phyloP scores from a whole-genome alignment of 2,329 filamentous ascomycete species.

The Penicillium psychrosexuale region DNA sequence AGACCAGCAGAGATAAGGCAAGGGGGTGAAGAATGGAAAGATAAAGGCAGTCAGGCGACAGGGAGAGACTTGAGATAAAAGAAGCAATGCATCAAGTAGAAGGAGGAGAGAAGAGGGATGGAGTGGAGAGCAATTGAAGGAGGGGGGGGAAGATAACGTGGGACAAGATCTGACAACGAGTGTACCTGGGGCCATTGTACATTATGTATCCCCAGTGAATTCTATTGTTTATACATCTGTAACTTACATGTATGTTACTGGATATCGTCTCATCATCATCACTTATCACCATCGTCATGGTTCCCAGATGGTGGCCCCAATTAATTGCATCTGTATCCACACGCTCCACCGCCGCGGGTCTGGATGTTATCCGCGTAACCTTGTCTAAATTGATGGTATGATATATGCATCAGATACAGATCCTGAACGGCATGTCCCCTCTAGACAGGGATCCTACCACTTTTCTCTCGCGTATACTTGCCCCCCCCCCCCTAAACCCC shows the following conservation, averaged over 20 bases:
- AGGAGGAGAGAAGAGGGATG: slow-evolving; percentile 1
- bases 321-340: slow-evolving; percentile 8
- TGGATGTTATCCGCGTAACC: slow-evolving; percentile 4
- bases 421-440: not conserved
- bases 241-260: not conserved
- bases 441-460: slow-evolving; percentile 1
- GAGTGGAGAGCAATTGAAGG: slow-evolving; percentile 4
- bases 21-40: slow-evolving; percentile 14
- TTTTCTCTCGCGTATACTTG: not conserved
- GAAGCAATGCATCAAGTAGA: not conserved
- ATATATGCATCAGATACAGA: not conserved
- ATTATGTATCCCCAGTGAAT: slow-evolving; percentile 1
- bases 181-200: not conserved
- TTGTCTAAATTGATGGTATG: not conserved
- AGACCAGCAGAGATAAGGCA: slow-evolving; percentile 12
- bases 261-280: slow-evolving; percentile 13
- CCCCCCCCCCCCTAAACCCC: not conserved
- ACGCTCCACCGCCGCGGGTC: slow-evolving; percentile 8
- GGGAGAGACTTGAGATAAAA: not conserved
- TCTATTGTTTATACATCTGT: not conserved
- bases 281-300: slow-evolving; percentile 11
- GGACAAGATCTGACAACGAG: slow-evolving; percentile 8
- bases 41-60: not conserved
- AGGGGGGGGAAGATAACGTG: slow-evolving; percentile 9
- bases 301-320: not conserved